Evolutionary conservation across 495 filamentous ascomycete genomes (phyloP), one percentile per base, ranked within the genome.

Genomic region (Daldinia concentrica): DNA sequence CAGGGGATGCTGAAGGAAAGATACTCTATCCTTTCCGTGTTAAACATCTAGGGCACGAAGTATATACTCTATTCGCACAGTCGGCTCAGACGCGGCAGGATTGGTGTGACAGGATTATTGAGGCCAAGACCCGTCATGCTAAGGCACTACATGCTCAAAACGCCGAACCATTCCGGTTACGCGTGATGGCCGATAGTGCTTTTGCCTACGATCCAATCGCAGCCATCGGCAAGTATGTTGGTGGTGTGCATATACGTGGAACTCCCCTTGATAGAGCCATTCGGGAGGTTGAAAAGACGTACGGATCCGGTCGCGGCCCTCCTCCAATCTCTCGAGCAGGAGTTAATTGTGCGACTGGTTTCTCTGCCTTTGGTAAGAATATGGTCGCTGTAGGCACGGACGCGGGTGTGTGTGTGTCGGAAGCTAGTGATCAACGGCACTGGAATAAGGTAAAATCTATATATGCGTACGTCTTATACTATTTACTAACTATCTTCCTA

Each of bases 351-450:
- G 93, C 95, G 17, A 97, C 94, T 12, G 87, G 91, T 4, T 99
- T 98, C 79, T 90, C 88, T 15, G 90, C 90, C 5, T 88, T 88
- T 70, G 93, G 93, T 3, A 93, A 90, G 71, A 88, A 91, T 39
- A 94, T 98, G 91, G 89, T 97, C 57, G 96, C 95, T 17, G 91
- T 99, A 71, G 95, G 95, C 51, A 98, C 96, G 0, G 95, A 99
- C 77, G 92, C 90, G 78, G 95, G 96, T 22, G 93, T 99, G 3
- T 98, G 90, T 77, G 89, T 95, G 41, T 91, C 94, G 6, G 91
- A 95, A 72, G 87, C 90, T 22, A 88, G 89, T 58, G 93, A 98
- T 72, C 93, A 95, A 27, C 87, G 96, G 66, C 92, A 92, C 11
- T 99, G 95, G 95, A 86, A 82, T 63, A 90, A 91, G 83, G 93